Evolutionary conservation across 768 basidiomycete genomes (phyloP).

Genomic region (Mycena rebaudengoi): DNA sequence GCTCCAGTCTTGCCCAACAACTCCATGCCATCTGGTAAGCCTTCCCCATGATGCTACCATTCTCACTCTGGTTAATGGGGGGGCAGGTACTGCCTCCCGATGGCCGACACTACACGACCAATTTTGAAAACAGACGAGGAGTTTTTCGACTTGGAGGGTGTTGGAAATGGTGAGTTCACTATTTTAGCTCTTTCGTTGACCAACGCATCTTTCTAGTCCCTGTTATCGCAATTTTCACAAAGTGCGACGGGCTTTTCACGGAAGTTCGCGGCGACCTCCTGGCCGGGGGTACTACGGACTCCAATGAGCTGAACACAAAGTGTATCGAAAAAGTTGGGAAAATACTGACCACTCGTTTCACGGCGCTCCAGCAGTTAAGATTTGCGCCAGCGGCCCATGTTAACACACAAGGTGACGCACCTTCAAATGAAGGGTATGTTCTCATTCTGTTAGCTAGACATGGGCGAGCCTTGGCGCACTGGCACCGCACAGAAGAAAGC

Average conservation of each 20-base stretch:
- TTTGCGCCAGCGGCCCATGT: neutral
- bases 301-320: neutral
- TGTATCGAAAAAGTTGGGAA: neutral
- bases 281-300: too few relatives aligned
- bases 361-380: neutral
- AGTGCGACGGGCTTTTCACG: too few relatives aligned
- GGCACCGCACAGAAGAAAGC: neutral
- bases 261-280: too few relatives aligned
- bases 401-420: neutral
- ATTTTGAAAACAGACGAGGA: neutral
- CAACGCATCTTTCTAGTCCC: neutral
- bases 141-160: neutral
- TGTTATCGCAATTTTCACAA: neutral
- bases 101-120: neutral
- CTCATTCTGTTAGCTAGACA: neutral
- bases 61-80: neutral
- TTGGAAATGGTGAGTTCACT: neutral
- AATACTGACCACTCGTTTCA: too few relatives aligned
- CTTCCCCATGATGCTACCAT: neutral
- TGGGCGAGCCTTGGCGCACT: too few relatives aligned
- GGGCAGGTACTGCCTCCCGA: neutral
- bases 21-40: neutral
- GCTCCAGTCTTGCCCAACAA: neutral
- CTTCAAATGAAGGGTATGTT: neutral
- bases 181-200: neutral